Evolutionary conservation across 805 yeast genomes (phyloP), one percentile per base, ranked within the genome.

Genomic region (Candida sonorensis): DNA sequence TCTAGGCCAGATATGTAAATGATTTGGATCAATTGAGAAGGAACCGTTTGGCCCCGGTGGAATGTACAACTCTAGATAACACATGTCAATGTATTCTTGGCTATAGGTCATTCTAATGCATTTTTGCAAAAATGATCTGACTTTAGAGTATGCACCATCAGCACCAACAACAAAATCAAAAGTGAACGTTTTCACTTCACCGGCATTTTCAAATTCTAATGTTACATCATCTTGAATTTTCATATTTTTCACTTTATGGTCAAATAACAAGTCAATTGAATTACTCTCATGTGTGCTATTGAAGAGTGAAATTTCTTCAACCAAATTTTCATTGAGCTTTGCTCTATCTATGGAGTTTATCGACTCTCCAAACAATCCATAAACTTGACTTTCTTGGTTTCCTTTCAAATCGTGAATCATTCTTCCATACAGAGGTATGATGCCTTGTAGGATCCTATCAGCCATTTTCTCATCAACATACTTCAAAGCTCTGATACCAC

Each of bases 1-100:
- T 28, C 96, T 65, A 4, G 97, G 97, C 97, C 97, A 88, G 28
- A 88, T 84, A 49, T 88, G 97, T 31, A 88, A 66, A 52, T 84
- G 86, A 57, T 84, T 76, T 7, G 87, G 78, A 42, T 77, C 74
- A 15, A 82, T 62, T 12, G 63, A 59, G 46, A 76, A 82, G 15
- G 62, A 48, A 23, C 41, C 57, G 4, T 49, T 46, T 3, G 57
- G 50, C 4, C 65, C 63, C 0, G 85, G 69, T 8, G 94, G 87
- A 27, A 88, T 81, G 42, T 71, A 72, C 31, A 88, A 64, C 54
- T 88, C 97, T 43, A 88, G 51, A 51, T 88, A 88, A 46, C 82
- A 79, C 66, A 81, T 79, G 50, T 84, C 92, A 40, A 88, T 80
- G 52, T 80, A 87, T 48, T 81, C 77, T 55, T 86, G 95, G 11